Evolutionary conservation across 2,329 filamentous ascomycete species (phyloP).

Genomic region (Phaeophleospora eucalypticola): DNA sequence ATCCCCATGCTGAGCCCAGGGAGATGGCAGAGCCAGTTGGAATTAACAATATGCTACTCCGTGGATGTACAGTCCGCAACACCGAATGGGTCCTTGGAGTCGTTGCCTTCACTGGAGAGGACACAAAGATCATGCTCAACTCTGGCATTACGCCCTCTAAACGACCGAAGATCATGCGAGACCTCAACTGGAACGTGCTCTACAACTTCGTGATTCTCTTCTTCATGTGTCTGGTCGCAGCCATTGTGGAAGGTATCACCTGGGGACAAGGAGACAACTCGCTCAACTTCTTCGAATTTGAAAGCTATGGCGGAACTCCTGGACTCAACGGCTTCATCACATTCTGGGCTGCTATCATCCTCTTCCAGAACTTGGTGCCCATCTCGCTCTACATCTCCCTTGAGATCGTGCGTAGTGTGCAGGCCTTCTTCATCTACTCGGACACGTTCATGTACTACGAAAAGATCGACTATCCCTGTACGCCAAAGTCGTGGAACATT

Average conservation of each 20-base stretch:
- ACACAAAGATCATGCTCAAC: conserved; percentile 99
- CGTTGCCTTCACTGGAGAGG: conserved; percentile 88
- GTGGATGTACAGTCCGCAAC: conserved; percentile 89
- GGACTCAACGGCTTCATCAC: conserved; percentile 87
- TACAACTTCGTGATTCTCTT: conserved; percentile 93
- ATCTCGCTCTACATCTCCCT: conserved; percentile 97
- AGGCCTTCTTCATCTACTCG: conserved; percentile 96
- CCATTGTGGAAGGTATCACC: conserved; percentile 75
- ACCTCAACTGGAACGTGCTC: conserved; percentile 95
- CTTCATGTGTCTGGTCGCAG: conserved; percentile 81
- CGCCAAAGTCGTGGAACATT: conserved; percentile 98
- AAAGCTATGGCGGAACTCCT: conserved; percentile 64
- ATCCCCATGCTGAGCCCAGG: conserved; percentile 58
- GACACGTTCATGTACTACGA: conserved; percentile 98
- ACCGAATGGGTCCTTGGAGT: conserved; percentile 94
- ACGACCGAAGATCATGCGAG: conserved; percentile 81
- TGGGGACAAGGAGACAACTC: conserved; percentile 76
- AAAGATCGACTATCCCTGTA: conserved; percentile 85
- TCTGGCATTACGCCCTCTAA: conserved; percentile 93
- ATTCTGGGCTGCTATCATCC: conserved; percentile 89
- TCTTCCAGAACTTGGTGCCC: conserved; percentile 98
- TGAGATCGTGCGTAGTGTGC: conserved; percentile 87
- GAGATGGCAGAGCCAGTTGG: conserved; percentile 89
- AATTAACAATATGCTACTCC: conserved; percentile 91
- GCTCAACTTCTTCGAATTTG: conserved; percentile 76